Conservation (phyloP, 345 rosid genomes). For the Mercurialis annua region DNA sequence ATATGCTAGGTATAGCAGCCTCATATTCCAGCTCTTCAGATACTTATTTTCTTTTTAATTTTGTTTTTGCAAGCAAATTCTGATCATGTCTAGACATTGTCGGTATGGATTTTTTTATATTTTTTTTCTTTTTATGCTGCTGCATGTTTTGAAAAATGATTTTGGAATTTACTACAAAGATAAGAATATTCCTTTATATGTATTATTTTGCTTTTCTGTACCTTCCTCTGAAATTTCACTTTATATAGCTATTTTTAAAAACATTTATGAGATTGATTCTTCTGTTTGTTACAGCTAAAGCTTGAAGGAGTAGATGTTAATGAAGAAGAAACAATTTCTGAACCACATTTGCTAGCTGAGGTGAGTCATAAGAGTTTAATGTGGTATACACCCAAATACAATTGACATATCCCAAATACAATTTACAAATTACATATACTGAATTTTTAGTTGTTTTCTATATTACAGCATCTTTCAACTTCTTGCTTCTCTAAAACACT, state of each 20-base stretch:
- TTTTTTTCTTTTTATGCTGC: too few relatives aligned
- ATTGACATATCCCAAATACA: background rate
- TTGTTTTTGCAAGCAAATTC: too few relatives aligned
- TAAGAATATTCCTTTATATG: too few relatives aligned
- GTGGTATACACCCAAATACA: background rate
- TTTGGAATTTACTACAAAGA: too few relatives aligned
- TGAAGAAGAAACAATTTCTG: conserved; percentile 89
- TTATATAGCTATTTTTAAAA: background rate
- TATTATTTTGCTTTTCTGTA: background rate
- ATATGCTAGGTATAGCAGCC: too few relatives aligned
- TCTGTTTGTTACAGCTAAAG: conserved; percentile 46
- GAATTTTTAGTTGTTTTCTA: background rate
- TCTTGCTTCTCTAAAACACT: background rate
- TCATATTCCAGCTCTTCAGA: too few relatives aligned
- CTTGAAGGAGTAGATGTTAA: conserved; percentile 66
- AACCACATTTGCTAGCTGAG: conserved; percentile 72
- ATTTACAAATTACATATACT: background rate
- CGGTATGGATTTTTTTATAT: background rate
- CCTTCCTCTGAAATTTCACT: background rate
- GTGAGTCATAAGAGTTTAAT: conserved; percentile 29
- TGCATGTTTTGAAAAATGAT: background rate
- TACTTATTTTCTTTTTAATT: background rate
- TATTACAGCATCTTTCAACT: background rate
- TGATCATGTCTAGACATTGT: background rate
- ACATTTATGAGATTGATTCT: conserved; percentile 5